Percentiles rank a stretch among this genome's conserved stretches.
Evolutionary conservation across 2,329 filamentous ascomycete genomes (phyloP).

Genomic region (Tolypocladium endophyticum): DNA sequence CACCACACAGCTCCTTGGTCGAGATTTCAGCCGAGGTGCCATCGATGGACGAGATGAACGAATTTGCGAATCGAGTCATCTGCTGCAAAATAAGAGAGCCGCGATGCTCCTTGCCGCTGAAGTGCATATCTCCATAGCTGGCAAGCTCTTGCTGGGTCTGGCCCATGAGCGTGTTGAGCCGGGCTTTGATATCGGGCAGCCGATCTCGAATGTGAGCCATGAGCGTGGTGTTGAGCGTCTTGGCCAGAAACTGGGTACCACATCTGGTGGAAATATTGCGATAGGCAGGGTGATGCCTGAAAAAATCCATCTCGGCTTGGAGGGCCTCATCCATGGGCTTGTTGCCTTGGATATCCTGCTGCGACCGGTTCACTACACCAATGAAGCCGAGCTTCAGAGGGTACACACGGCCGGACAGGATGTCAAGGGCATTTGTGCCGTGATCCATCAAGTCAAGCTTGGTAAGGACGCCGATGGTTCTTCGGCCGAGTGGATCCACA

Average conservation of each 20-base stretch:
- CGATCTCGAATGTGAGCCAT: constrained; percentile 96
- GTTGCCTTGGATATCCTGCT: constrained; percentile 93
- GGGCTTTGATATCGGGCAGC: constrained; percentile 93
- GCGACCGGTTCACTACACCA: constrained; percentile 92
- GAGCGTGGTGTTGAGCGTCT: constrained; percentile 86
- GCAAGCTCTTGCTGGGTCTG: constrained; percentile 97
- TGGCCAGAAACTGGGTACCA: constrained; percentile 88
- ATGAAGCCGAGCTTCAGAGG: constrained; percentile 96
- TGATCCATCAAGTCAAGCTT: constrained; percentile 99
- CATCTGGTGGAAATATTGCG: constrained; percentile 90
- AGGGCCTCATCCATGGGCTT: constrained; percentile 92
- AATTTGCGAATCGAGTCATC: constrained; percentile 96
- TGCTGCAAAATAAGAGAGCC: constrained; percentile 91
- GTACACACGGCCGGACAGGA: constrained; percentile 93
- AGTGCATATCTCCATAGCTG: constrained; percentile 95
- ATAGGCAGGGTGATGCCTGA: constrained; percentile 93
- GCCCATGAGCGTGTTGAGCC: constrained; percentile 97
- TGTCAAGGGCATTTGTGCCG: constrained; percentile 94
- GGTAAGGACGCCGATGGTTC: constrained; percentile 93
- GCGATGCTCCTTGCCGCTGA: constrained; percentile 92
- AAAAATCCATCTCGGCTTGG: constrained; percentile 85
- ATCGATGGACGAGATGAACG: constrained; percentile 97
- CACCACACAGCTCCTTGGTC: constrained; percentile 92
- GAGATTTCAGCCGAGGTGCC: constrained; percentile 98
- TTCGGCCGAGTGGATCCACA: constrained; percentile 86